Base-by-base conservation (phyloP, 1,139 yeast species). In the Blastobotrys raffinosifermentans region DNA sequence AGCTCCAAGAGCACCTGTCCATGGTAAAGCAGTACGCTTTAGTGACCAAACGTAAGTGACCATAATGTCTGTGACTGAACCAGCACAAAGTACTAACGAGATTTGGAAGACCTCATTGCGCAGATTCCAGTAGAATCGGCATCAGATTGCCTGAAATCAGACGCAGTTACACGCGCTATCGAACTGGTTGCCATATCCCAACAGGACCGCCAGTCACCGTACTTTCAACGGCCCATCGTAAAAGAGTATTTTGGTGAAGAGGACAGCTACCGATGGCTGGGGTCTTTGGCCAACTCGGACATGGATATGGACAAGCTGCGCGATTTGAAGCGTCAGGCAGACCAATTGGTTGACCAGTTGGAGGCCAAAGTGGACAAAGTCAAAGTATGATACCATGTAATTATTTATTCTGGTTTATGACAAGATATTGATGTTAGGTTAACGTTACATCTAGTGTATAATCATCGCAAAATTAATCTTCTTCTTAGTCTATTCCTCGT, bases 141-240 rank as follows among this genome's bases (percentile, higher is more conserved):
- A 13, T n/a, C 29, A 5, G 18, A 29, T n/a, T 15, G 34, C 2
- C 22, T 45, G 19, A 40, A 38, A 2, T 32, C 15, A 13, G 35
- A 34, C 26, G 26, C 37, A 14, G 35, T 48, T 4, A 29, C 35
- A 17, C 43, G 45, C 26, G 46, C 50, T n/a, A 25, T 49, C 34
- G 52, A 48, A 25, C 39, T 49, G 4, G 50, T 49, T 8, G 50
- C 51, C 4, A 29, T 49, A 11, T 45, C 52, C 8, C 47, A 47
- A 31, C 50, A 49, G 26, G 49, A 49, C 33, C 38, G 39, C 14
- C 38, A 29, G 22, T 44, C 46, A 17, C 27, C 40, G 15, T 46
- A 45, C 26, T 47, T 47, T 27, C 43, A 43, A 14, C 30, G 40
- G 14, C 36, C 35, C 26, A 45, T 47, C 22, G 48, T 46, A 11